These are phyloP conservation scores for Alternaria viburni DNA, from an alignment of 2,329 filamentous ascomycete species.

Conservation along the genomic window DNA sequence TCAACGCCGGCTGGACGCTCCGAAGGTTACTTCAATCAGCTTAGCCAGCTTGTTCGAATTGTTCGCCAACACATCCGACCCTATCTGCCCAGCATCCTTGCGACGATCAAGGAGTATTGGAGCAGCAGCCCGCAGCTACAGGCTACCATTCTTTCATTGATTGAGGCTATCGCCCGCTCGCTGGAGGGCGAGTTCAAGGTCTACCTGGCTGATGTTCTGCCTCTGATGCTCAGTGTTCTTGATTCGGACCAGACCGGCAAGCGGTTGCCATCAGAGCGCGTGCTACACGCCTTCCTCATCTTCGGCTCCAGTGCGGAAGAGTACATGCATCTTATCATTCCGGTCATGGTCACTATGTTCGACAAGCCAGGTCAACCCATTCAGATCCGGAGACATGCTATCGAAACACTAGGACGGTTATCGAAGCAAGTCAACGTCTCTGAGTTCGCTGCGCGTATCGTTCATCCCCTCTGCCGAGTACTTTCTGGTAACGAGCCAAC, in stretches of 20 bases:
- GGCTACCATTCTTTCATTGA: conserved; percentile 86
- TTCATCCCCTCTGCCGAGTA: conserved; percentile 88
- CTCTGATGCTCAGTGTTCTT: conserved; percentile 91
- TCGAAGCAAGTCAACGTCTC: conserved; percentile 97
- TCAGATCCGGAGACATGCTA: conserved; percentile 82
- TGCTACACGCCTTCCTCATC: conserved; percentile 92
- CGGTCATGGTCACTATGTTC: conserved; percentile 91
- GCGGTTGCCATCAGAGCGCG: conserved; percentile 83
- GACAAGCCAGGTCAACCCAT: conserved; percentile 84
- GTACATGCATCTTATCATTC: conserved; percentile 99
- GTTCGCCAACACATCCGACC: conserved; percentile 96
- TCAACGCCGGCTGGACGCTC: conserved; percentile 78
- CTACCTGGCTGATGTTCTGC: conserved; percentile 85
- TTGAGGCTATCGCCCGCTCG: conserved; percentile 92
- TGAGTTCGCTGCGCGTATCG: conserved; percentile 94
- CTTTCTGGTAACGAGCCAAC: conserved; percentile 74
- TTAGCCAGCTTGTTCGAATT: conserved; percentile 90
- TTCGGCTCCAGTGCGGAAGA: conserved; percentile 96
- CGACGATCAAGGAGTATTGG: conserved; percentile 90
- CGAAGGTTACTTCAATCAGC: conserved; percentile 96
- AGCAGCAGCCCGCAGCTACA: conserved; percentile 79
- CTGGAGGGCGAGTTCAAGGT: conserved; percentile 98
- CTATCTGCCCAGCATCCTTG: conserved; percentile 84
- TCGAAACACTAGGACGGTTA: conserved; percentile 92
- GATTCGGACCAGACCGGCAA: conserved; percentile 81